These are phyloP conservation scores for Tulasnella sp. DNA, from an alignment of 768 basidiomycete genomes.

Conservation along the genomic window DNA sequence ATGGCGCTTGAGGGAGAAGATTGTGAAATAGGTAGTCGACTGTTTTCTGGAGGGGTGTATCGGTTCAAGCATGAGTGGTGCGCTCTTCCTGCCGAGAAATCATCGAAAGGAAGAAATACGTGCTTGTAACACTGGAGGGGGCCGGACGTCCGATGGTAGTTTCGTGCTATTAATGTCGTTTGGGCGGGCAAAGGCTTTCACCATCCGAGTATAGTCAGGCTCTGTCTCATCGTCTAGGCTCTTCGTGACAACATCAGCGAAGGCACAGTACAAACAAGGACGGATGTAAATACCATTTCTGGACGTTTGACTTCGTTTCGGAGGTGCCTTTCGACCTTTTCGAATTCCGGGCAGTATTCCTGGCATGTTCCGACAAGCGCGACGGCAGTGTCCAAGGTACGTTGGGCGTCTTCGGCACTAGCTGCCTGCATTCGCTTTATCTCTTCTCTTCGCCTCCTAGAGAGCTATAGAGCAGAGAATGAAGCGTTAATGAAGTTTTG, in stretches of 20 bases:
- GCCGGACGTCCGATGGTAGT: constrained; percentile 86
- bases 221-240: constrained; percentile 62
- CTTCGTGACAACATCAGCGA: constrained; percentile 33
- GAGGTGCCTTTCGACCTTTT: constrained; percentile 83
- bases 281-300: constrained; percentile 62
- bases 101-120: constrained; percentile 25
- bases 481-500: not conserved
- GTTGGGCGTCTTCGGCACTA: constrained; percentile 81
- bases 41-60: constrained; percentile 52
- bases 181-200: constrained; percentile 92
- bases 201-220: constrained; percentile 79
- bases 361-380: constrained; percentile 88
- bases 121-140: constrained; percentile 77
- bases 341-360: constrained; percentile 94
- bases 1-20: constrained; percentile 64
- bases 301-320: constrained; percentile 83
- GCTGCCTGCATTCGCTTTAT: constrained; percentile 69
- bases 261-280: not conserved
- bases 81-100: not conserved
- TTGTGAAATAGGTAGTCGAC: constrained; percentile 90
- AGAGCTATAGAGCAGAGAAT: constrained; percentile 45
- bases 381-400: constrained; percentile 82
- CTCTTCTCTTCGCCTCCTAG: constrained; percentile 68
- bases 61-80: constrained; percentile 26
- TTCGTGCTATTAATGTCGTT: constrained; percentile 78